Percentiles rank a stretch among this genome's conserved stretches.
Conservation (phyloP, 768 basidiomycete genomes). For the Strobilomyces echinocephalus region DNA sequence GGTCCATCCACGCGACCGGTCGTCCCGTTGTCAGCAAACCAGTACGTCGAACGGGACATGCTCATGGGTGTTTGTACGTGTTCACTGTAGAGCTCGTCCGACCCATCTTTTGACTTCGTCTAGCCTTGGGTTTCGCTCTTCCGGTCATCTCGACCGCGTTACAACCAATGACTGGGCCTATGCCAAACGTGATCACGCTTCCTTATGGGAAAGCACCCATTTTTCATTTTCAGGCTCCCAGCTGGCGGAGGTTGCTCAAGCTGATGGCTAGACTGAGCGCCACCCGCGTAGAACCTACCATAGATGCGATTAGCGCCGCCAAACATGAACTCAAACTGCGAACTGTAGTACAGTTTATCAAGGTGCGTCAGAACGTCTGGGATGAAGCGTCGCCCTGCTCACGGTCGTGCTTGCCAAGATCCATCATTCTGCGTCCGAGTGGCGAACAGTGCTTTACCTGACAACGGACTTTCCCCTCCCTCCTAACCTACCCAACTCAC, state of each 20-base stretch:
- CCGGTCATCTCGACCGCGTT: slow-evolving; percentile 50
- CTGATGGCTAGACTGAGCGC: slow-evolving; percentile 70
- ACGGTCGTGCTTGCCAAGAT: slow-evolving; percentile 37
- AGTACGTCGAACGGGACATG: slow-evolving; percentile 56
- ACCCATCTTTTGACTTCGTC: slow-evolving; percentile 7
- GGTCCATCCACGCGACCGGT: slow-evolving; percentile 15
- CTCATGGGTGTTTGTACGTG: slow-evolving; percentile 61
- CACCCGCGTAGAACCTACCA: slow-evolving; percentile 64
- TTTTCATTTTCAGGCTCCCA: slow-evolving; percentile 68
- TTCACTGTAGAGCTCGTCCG: not conserved
- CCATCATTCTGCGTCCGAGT: slow-evolving; percentile 53
- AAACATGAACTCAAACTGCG: slow-evolving; percentile 59
- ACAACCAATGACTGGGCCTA: slow-evolving; percentile 44
- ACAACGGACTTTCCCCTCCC: slow-evolving; percentile 68
- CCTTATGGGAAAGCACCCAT: slow-evolving; percentile 65
- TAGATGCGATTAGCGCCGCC: slow-evolving; percentile 57
- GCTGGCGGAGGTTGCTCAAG: slow-evolving; percentile 69
- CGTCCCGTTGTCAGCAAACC: slow-evolving; percentile 26
- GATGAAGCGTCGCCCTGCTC: not conserved
- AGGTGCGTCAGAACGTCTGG: slow-evolving; percentile 39
- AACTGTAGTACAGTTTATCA: slow-evolving; percentile 75
- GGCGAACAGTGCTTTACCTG: slow-evolving; percentile 76
- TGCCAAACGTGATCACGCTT: slow-evolving; percentile 73
- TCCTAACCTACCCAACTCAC: slow-evolving; percentile 36
- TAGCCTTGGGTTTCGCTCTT: slow-evolving; percentile 65